These are phyloP conservation scores for Podila minutissima DNA, from an alignment of 192 early-diverging fungal species.

Conservation along the genomic window DNA sequence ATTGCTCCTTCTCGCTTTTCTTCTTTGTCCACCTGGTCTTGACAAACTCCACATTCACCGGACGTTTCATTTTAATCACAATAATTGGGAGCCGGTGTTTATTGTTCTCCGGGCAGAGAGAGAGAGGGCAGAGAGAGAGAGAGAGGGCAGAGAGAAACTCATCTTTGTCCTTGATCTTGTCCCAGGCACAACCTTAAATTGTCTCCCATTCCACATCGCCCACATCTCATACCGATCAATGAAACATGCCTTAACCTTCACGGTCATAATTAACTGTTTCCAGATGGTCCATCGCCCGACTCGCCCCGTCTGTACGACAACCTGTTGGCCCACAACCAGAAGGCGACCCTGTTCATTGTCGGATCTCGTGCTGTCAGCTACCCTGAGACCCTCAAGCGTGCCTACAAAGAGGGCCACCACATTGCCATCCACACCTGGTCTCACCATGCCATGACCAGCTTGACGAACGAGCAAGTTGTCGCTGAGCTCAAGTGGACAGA, in stretches of 20 bases:
- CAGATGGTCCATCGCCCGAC: slow-evolving; percentile 61
- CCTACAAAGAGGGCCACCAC: slow-evolving; percentile 62
- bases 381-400: slow-evolving; percentile 56
- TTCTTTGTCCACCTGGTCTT: not conserved
- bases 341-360: slow-evolving; percentile 65
- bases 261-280: not conserved
- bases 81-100: too few species aligned
- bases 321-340: slow-evolving; percentile 52
- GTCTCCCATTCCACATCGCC: too few species aligned
- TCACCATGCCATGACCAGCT: slow-evolving; percentile 62
- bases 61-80: not conserved
- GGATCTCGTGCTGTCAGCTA: slow-evolving; percentile 57
- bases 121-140: too few species aligned
- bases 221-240: not conserved
- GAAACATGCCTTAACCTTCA: not conserved
- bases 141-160: too few species aligned
- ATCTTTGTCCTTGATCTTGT: too few species aligned
- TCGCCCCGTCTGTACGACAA: slow-evolving; percentile 55
- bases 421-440: slow-evolving; percentile 67
- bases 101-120: too few species aligned
- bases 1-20: not conserved
- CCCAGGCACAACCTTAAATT: too few species aligned
- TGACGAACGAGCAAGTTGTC: slow-evolving; percentile 59
- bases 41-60: not conserved
- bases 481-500: slow-evolving; percentile 77